These are phyloP conservation scores for Colletotrichum scovillei DNA, from an alignment of 2,329 filamentous ascomycete genomes.

Conservation along the genomic window DNA sequence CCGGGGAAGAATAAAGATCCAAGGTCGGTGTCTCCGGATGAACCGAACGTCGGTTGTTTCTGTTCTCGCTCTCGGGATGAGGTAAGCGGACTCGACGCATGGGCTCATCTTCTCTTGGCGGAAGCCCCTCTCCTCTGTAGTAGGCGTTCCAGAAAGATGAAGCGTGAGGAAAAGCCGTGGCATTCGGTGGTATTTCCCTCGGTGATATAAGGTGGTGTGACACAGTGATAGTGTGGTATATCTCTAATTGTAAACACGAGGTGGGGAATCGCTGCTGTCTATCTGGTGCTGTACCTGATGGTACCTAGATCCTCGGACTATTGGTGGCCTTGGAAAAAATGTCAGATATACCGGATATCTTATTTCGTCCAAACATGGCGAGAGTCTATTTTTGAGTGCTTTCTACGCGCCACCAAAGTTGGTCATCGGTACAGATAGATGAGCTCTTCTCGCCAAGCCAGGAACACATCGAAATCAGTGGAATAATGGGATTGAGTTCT, in stretches of 20 bases:
- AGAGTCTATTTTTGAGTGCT: not conserved
- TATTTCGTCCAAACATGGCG: constrained; percentile 5
- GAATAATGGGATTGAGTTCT: not conserved
- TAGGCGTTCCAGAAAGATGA: not conserved
- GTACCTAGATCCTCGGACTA: not conserved
- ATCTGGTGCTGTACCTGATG: not conserved
- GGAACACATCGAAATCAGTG: not conserved
- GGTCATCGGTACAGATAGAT: too few species aligned
- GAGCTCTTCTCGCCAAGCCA: not conserved
- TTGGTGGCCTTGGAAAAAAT: not conserved
- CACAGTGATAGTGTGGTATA: too few species aligned
- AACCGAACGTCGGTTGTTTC: not conserved
- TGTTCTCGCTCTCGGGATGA: constrained; percentile 6
- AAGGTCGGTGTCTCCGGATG: constrained; percentile 14
- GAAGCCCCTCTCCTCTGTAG: not conserved
- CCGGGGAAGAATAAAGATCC: not conserved
- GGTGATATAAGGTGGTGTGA: too few species aligned
- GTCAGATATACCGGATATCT: constrained; percentile 1
- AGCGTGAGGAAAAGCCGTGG: not conserved
- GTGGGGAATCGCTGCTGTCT: not conserved
- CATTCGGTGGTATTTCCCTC: not conserved
- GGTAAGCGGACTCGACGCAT: not conserved
- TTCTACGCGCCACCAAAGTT: not conserved
- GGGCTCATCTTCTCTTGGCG: not conserved
- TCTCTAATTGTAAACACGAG: not conserved